Percentiles rank a stretch among this genome's conserved stretches.
Conservation (phyloP, 371 early-diverging fungal genomes). For the Syncephalastrum monosporum region DNA sequence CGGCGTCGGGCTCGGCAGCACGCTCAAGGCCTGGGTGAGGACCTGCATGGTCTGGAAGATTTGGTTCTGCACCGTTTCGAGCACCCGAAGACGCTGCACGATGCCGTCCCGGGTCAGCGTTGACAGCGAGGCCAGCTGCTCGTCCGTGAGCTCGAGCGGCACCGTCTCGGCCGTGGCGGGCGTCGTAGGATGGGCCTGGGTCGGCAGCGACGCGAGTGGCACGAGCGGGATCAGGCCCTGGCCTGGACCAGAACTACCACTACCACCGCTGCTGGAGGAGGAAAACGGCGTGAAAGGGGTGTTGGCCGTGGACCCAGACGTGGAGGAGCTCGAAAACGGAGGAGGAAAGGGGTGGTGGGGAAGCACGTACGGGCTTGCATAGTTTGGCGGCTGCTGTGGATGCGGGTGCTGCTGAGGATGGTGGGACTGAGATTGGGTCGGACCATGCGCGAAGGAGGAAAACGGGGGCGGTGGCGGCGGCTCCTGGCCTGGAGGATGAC, state of each 20-base stretch:
- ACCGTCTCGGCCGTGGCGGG: slow-evolving; percentile 2
- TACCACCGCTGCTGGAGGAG: not conserved
- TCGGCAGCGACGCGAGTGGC: slow-evolving; percentile 14
- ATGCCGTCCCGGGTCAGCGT: slow-evolving; percentile 57
- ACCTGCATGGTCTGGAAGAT: slow-evolving; percentile 59
- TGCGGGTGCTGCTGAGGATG: not conserved
- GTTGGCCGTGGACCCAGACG: not conserved
- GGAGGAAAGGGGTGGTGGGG: too few species aligned
- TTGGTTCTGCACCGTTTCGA: slow-evolving; percentile 64
- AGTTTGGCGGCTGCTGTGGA: not conserved
- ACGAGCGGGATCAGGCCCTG: slow-evolving; percentile 37
- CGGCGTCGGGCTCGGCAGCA: slow-evolving; percentile 32
- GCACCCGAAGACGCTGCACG: slow-evolving; percentile 53
- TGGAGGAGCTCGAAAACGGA: too few species aligned
- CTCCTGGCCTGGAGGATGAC: not conserved
- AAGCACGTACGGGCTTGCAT: slow-evolving; percentile 5
- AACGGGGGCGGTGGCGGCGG: slow-evolving; percentile 12
- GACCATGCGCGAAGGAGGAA: too few species aligned
- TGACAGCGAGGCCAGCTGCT: slow-evolving; percentile 55
- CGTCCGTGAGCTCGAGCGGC: slow-evolving; percentile 54
- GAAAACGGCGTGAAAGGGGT: slow-evolving; percentile 2
- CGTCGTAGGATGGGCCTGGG: not conserved
- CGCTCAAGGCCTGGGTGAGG: slow-evolving; percentile 54
- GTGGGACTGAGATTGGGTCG: not conserved
- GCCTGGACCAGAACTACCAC: not conserved